Conservation (phyloP, 78 protist genomes). For the Protostelium mycophagum region DNA sequence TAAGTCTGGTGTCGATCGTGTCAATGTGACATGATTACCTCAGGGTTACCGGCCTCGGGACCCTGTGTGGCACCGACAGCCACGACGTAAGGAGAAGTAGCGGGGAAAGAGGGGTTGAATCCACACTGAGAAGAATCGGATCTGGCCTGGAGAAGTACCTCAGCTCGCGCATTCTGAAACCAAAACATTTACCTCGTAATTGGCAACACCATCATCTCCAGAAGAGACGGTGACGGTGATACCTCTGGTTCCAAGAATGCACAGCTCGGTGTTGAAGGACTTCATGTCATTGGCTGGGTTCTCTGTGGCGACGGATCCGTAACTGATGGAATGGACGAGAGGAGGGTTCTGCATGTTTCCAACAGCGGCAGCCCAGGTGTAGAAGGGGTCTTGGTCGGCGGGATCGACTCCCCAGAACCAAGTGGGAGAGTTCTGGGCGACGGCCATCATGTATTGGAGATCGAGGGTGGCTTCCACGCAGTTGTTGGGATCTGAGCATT, state of each 20-base stretch:
- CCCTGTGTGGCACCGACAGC: slow-evolving; percentile 52
- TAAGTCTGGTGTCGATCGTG: too few species aligned
- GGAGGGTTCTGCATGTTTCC: slow-evolving; percentile 20
- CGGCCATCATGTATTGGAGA: slow-evolving; percentile 60
- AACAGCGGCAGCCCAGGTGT: neutral
- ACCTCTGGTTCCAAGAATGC: slow-evolving; percentile 38
- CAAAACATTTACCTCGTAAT: too few species aligned
- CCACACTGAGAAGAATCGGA: neutral
- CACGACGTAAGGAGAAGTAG: slow-evolving; percentile 46
- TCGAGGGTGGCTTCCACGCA: slow-evolving; percentile 59
- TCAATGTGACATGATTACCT: too few species aligned
- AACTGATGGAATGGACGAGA: slow-evolving; percentile 34
- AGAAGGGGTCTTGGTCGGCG: neutral
- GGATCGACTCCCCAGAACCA: slow-evolving; percentile 41
- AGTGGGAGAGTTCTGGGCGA: slow-evolving; percentile 31
- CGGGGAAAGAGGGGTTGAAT: neutral
- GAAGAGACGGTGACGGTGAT: slow-evolving; percentile 35
- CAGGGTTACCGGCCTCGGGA: slow-evolving; percentile 43
- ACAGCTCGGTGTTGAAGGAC: slow-evolving; percentile 18
- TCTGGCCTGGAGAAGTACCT: too few species aligned
- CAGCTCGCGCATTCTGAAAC: too few species aligned
- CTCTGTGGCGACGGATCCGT: slow-evolving; percentile 16
- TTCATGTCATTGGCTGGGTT: neutral
- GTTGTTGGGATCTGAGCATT: slow-evolving; percentile 12
- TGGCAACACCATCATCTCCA: slow-evolving; percentile 60